Conservation (phyloP, 345 rosid species). For the Hypericum perforatum region DNA sequence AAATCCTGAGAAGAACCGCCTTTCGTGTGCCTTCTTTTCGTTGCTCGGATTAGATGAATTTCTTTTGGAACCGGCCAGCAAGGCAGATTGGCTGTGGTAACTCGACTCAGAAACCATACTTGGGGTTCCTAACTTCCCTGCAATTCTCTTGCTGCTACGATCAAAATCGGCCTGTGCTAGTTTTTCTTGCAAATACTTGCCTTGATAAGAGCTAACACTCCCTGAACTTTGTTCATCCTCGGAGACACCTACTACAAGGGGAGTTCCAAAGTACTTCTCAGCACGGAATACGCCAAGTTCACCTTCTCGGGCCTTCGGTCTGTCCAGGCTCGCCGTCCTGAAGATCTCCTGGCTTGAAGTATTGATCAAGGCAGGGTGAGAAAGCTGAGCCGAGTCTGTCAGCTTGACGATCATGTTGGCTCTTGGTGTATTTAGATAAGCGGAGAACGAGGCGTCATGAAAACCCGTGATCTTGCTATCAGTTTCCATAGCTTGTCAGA, state of each 20-base stretch:
- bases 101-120: constrained; percentile 40
- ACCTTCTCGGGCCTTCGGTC: constrained; percentile 20
- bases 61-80: constrained; percentile 17
- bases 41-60: constrained; percentile 12
- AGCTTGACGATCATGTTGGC: constrained; percentile 29
- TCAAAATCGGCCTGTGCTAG: constrained; percentile 14
- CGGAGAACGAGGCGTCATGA: constrained; percentile 33
- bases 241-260: constrained; percentile 4
- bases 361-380: constrained; percentile 14
- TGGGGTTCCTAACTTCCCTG: constrained; percentile 31
- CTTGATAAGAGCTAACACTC: constrained; percentile 6
- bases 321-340: constrained; percentile 14
- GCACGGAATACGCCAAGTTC: constrained; percentile 46
- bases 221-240: constrained; percentile 15
- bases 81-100: constrained; percentile 35
- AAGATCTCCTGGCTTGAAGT: constrained; percentile 16
- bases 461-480: constrained; percentile 16
- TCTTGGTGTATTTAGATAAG: constrained; percentile 22
- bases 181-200: constrained; percentile 7
- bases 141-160: constrained; percentile 16
- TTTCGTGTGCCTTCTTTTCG: constrained; percentile 23
- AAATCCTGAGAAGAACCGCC: constrained; percentile 31
- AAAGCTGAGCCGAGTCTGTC: constrained; percentile 15
- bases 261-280: constrained; percentile 46
- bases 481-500: constrained; percentile 18